Percentiles rank a stretch among this genome's conserved stretches.
Evolutionary conservation across 1,284 basidiomycete genomes (phyloP).

Genomic region (Serendipita sp.): DNA sequence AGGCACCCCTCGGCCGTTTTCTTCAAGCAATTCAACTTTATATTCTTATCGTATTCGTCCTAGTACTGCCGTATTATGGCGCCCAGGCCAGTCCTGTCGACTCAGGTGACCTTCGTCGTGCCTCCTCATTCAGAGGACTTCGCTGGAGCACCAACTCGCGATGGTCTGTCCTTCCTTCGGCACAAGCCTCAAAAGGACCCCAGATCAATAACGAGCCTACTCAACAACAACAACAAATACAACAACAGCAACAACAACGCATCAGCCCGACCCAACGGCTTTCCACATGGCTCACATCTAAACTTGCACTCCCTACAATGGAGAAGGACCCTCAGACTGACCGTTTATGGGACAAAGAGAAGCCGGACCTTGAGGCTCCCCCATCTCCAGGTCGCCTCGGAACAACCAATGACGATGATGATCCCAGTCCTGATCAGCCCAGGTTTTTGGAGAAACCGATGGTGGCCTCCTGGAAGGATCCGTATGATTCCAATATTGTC

Average conservation of each 20-base stretch:
- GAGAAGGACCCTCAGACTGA: conserved; percentile 19
- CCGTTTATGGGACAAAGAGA: conserved; percentile 24
- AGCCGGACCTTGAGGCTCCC: conserved; percentile 21
- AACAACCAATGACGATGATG: conserved; percentile 18
- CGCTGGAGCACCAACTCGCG: conserved; percentile 10
- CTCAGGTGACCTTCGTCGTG: not conserved
- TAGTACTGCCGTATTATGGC: not conserved
- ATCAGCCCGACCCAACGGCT: conserved; percentile 10
- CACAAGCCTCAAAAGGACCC: too few relatives aligned
- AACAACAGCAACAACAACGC: not conserved
- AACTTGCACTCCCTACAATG: conserved; percentile 19
- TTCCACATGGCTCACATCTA: conserved; percentile 8
- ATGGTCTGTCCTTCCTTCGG: conserved; percentile 5
- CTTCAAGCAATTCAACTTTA: conserved; percentile 54
- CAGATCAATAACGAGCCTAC: too few relatives aligned
- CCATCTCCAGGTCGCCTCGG: conserved; percentile 14
- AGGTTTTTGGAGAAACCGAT: conserved; percentile 8
- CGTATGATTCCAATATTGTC: not conserved
- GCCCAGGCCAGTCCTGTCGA: not conserved
- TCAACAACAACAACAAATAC: too few relatives aligned
- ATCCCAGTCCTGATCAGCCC: conserved; percentile 18
- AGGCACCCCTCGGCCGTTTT: conserved; percentile 53
- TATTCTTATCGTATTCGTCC: conserved; percentile 40
- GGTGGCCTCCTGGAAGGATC: not conserved
- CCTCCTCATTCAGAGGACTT: conserved; percentile 11